A percentile compares a stretch with the other conserved stretches of the same genome.
phyloP scores from a whole-genome alignment of 257 asterid species.

The Plantago elongata region DNA sequence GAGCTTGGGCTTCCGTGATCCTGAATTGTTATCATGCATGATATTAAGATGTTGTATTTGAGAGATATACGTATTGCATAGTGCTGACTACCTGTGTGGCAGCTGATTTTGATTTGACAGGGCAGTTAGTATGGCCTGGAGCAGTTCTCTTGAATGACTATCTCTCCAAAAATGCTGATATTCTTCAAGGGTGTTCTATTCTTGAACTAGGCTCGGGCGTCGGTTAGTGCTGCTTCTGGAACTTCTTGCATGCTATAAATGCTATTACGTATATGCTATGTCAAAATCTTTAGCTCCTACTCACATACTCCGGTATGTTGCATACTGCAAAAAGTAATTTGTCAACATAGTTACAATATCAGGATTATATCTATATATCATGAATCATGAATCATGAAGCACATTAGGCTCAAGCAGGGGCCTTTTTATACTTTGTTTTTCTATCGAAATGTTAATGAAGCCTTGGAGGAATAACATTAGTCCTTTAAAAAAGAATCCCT shows the following conservation, averaged over 20 bases:
- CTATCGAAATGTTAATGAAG: too few relatives aligned
- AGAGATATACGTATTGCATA: slow-evolving; percentile 10
- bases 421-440: too few relatives aligned
- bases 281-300: too few relatives aligned
- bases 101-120: slow-evolving; percentile 97
- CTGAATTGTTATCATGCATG: not conserved
- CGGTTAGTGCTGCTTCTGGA: slow-evolving; percentile 42
- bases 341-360: not conserved
- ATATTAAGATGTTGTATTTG: too few relatives aligned
- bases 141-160: slow-evolving; percentile 74
- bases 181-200: slow-evolving; percentile 61
- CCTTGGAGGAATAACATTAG: too few relatives aligned
- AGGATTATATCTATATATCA: too few relatives aligned
- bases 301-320: too few relatives aligned
- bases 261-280: not conserved
- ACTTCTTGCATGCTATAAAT: slow-evolving; percentile 4
- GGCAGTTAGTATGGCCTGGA: slow-evolving; percentile 98
- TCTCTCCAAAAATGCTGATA: slow-evolving; percentile 59
- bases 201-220: slow-evolving; percentile 95
- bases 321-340: not conserved
- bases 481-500: too few relatives aligned
- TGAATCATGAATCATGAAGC: too few relatives aligned
- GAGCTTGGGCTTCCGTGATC: not conserved
- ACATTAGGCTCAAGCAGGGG: too few relatives aligned
- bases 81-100: slow-evolving; percentile 39